Percentiles rank a stretch among this genome's conserved stretches.
Evolutionary conservation across 2,329 filamentous ascomycete genomes (phyloP).

Genomic region (Chaetomiaceae sp.): DNA sequence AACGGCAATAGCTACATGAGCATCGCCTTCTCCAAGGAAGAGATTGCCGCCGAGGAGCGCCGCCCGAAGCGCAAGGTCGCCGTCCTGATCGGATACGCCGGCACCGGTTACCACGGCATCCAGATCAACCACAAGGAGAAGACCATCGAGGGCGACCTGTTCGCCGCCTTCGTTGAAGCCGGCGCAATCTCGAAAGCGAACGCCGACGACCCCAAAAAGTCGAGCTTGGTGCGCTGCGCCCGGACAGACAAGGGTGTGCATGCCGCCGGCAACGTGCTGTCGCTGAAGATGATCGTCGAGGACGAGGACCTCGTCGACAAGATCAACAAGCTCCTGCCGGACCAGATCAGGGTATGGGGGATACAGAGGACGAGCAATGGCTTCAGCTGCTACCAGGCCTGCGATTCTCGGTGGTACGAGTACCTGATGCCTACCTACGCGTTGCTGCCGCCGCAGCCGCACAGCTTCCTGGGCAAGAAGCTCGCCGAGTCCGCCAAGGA

Average conservation of each 20-base stretch:
- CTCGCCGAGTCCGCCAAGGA: slow-evolving; percentile 73
- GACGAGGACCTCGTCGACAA: slow-evolving; percentile 81
- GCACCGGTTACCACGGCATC: slow-evolving; percentile 95
- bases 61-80: slow-evolving; percentile 95
- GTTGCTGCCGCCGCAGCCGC: slow-evolving; percentile 85
- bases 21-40: slow-evolving; percentile 63
- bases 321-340: slow-evolving; percentile 80
- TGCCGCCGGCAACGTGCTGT: slow-evolving; percentile 25
- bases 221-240: slow-evolving; percentile 86
- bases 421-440: slow-evolving; percentile 93
- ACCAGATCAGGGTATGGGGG: slow-evolving; percentile 93
- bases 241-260: slow-evolving; percentile 81
- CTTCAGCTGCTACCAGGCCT: slow-evolving; percentile 92
- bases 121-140: slow-evolving; percentile 79
- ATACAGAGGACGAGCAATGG: slow-evolving; percentile 82
- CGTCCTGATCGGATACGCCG: slow-evolving; percentile 91
- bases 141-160: slow-evolving; percentile 94
- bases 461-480: slow-evolving; percentile 78
- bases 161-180: slow-evolving; percentile 83
- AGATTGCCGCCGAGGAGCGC: slow-evolving; percentile 81
- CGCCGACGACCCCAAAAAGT: slow-evolving; percentile 94
- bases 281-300: slow-evolving; percentile 81
- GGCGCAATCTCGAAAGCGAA: slow-evolving; percentile 96
- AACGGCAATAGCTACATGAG: slow-evolving; percentile 46
- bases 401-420: slow-evolving; percentile 95